A percentile compares a stretch with the other conserved stretches of the same genome.
Evolutionary conservation across 2,329 filamentous ascomycete species (phyloP).

Genomic region (Diaporthe vexans): DNA sequence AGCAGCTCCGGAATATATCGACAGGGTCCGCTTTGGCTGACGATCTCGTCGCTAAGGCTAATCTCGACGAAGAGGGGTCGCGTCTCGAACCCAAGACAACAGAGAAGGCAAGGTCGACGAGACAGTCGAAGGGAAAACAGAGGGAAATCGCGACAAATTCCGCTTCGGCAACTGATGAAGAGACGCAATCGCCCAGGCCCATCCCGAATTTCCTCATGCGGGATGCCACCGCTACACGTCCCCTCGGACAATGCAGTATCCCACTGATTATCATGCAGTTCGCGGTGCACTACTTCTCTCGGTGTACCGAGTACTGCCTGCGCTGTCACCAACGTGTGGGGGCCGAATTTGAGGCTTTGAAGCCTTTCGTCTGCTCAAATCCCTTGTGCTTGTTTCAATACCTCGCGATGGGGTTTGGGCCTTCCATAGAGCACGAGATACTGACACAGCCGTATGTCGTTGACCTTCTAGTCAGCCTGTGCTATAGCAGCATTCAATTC

Average conservation of each 20-base stretch:
- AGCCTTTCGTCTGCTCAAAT: constrained; percentile 83
- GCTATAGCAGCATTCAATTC: constrained; percentile 69
- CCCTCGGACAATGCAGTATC: constrained; percentile 57
- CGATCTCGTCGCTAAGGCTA: not conserved
- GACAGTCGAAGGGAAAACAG: not conserved
- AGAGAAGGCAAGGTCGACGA: not conserved
- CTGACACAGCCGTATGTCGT: constrained; percentile 84
- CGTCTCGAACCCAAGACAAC: constrained; percentile 29
- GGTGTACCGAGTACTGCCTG: constrained; percentile 89
- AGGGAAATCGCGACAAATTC: not conserved
- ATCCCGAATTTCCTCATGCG: constrained; percentile 17
- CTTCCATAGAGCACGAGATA: constrained; percentile 88
- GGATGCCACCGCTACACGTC: constrained; percentile 16
- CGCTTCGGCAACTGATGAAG: constrained; percentile 6
- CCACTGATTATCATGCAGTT: constrained; percentile 79
- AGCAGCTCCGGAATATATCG: constrained; percentile 45
- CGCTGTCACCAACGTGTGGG: constrained; percentile 81
- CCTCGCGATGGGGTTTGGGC: constrained; percentile 86
- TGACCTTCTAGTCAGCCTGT: constrained; percentile 87
- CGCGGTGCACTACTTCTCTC: constrained; percentile 80
- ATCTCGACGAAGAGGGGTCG: not conserved
- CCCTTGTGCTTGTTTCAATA: constrained; percentile 89
- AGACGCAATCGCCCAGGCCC: constrained; percentile 23
- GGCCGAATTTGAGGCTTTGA: constrained; percentile 76
- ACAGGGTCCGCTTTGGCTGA: not conserved